These are phyloP conservation scores for Aspergillus sp. DNA, from an alignment of 2,329 filamentous ascomycete species.

Conservation along the genomic window DNA sequence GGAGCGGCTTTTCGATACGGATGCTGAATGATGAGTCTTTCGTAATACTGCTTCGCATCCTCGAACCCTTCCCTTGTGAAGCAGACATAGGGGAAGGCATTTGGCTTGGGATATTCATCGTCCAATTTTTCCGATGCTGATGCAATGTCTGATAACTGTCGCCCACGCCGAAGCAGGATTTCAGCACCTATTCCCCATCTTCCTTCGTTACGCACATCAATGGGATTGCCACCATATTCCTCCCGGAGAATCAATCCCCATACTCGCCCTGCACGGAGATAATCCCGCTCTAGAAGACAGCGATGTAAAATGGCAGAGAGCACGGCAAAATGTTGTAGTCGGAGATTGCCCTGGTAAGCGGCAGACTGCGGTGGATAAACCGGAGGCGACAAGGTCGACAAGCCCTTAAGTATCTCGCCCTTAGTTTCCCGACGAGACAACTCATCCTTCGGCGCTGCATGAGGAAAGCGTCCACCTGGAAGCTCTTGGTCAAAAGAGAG, in stretches of 20 bases:
- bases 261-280: conserved; percentile 61
- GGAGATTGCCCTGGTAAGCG: conserved; percentile 28
- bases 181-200: conserved; percentile 82
- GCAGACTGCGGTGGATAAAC: conserved; percentile 26
- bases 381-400: conserved; percentile 26
- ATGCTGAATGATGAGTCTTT: conserved; percentile 67
- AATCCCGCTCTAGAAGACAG: conserved; percentile 63
- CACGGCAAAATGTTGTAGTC: conserved; percentile 53
- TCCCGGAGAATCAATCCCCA: conserved; percentile 66
- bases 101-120: conserved; percentile 2
- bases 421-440: conserved; percentile 6
- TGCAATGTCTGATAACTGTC: conserved; percentile 13
- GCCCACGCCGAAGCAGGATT: conserved; percentile 58
- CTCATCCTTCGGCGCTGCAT: conserved; percentile 20
- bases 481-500: conserved; percentile 31
- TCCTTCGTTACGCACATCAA: conserved; percentile 62
- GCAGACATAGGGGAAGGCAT: conserved; percentile 13
- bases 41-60: conserved; percentile 61
- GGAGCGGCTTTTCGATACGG: conserved; percentile 58
- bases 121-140: neutral
- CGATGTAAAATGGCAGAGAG: conserved; percentile 64
- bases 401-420: conserved; percentile 15
- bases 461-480: conserved; percentile 36
- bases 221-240: conserved; percentile 45
- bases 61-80: conserved; percentile 47